Evolutionary conservation across 441 rosid genomes (phyloP), one percentile per base, ranked within the genome.

Genomic region (Populus hybrid): DNA sequence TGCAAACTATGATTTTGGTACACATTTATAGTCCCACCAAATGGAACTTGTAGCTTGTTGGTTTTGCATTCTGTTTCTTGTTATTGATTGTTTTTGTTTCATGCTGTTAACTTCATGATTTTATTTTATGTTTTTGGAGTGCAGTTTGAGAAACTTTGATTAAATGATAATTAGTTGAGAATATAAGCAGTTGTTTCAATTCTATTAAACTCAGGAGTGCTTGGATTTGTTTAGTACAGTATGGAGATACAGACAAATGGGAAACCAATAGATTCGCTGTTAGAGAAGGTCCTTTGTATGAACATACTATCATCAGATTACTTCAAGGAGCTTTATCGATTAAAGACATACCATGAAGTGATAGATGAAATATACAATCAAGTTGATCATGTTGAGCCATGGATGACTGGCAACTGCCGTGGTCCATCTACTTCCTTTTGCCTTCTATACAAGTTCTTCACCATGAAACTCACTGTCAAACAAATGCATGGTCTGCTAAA

Each of bases 351-450:
- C 76, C 98, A 94, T 76, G 99, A 96, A 81, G 99, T 94, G 63
- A 86, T 96, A 46, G 99, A 96, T 84, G 99, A 96, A 86, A 96
- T 96, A 79, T 96, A 91, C 88, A 94, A 94, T 84, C 99, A 96
- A 88, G 99, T 96, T 69, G 97, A 91, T 79, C 98, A 96, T 74
- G 98, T 96, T n/a, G 99, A 96, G 86, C 99, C 99, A 1, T 96
- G 99, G 99, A 96, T 96, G 99, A 94, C 98, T 5, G 99, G 99
- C 36, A 96, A 96, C 71, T 96, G 99, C 68, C 98, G 99, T 24
- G 99, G 99, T 46, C 99, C 99, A 57, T 94, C 99, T 0, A 90
- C 98, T 21, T 96, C 99, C 0, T 91, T 94, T 77, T 96, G 99
- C 84, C 97, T 94, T 64, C 93, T 96, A 1, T 96, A 96, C 92